Conservation (phyloP, 208 protist species). For the Acanthamoeba healyi region DNA sequence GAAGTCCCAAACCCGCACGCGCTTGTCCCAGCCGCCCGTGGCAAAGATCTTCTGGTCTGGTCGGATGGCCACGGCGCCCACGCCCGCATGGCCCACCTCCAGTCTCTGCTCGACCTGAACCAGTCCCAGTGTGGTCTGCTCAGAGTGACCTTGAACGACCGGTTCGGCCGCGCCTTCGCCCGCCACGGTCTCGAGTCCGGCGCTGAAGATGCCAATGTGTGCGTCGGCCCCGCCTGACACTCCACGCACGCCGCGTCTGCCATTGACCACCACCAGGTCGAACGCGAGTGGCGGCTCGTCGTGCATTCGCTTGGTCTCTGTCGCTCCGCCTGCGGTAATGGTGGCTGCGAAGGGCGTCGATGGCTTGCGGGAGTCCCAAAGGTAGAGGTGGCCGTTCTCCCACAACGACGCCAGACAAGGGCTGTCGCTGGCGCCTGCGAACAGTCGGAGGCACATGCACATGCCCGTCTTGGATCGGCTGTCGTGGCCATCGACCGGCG, state of each 20-base stretch:
- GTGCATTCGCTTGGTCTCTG: neutral
- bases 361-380: neutral
- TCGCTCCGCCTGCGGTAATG: neutral
- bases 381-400: conserved; percentile 2
- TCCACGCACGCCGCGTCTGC: neutral
- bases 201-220: neutral
- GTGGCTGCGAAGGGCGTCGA: neutral
- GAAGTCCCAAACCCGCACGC: conserved; percentile 7
- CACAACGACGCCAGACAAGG: neutral
- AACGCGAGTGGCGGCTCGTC: neutral
- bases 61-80: neutral
- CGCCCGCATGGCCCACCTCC: neutral
- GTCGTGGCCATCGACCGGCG: neutral
- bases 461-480: neutral
- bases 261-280: neutral
- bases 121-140: neutral
- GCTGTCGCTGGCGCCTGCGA: neutral
- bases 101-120: neutral
- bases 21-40: neutral
- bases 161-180: no score
- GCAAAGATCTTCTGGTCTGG: neutral
- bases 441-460: conserved; percentile 12
- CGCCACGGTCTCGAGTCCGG: no score
- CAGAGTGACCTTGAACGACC: neutral
- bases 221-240: neutral